Evolutionary conservation across 2,329 filamentous ascomycete species (phyloP).

Genomic region (Aspergillus ibericus): DNA sequence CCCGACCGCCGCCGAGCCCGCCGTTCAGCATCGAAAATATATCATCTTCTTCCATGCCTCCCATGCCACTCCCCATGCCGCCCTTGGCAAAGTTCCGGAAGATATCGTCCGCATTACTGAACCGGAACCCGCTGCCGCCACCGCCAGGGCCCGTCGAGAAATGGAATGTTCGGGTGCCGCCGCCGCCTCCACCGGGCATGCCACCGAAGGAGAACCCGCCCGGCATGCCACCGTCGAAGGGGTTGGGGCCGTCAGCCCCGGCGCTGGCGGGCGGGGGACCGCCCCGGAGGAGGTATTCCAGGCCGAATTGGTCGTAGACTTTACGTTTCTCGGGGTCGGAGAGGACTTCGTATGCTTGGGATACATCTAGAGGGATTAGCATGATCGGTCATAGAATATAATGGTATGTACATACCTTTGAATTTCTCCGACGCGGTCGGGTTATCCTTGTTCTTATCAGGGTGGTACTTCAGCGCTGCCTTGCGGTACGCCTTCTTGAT

Average conservation of each 20-base stretch:
- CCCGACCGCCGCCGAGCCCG: slow-evolving; percentile 47
- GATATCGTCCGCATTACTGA: slow-evolving; percentile 79
- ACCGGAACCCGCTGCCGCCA: slow-evolving; percentile 71
- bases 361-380: slow-evolving; percentile 63
- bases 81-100: slow-evolving; percentile 80
- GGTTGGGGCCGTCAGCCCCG: slow-evolving; percentile 56
- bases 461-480: slow-evolving; percentile 86
- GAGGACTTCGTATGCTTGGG: slow-evolving; percentile 96
- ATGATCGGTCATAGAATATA: no score
- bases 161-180: slow-evolving; percentile 48
- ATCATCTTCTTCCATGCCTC: slow-evolving; percentile 54
- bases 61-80: slow-evolving; percentile 51
- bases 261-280: slow-evolving; percentile 65
- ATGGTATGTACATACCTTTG: slow-evolving; percentile 64
- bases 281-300: slow-evolving; percentile 86
- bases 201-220: slow-evolving; percentile 54
- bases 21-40: slow-evolving; percentile 54
- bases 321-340: slow-evolving; percentile 97
- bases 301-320: slow-evolving; percentile 89
- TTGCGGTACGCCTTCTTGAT: slow-evolving; percentile 91
- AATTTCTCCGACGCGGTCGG: slow-evolving; percentile 86
- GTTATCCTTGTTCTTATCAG: slow-evolving; percentile 97
- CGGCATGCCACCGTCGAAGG: slow-evolving; percentile 59
- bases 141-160: slow-evolving; percentile 54
- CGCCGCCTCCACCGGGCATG: slow-evolving; percentile 54